phyloP scores from a whole-genome alignment of 148 eudicot genomes.

The Dysphania ambrosioides region DNA sequence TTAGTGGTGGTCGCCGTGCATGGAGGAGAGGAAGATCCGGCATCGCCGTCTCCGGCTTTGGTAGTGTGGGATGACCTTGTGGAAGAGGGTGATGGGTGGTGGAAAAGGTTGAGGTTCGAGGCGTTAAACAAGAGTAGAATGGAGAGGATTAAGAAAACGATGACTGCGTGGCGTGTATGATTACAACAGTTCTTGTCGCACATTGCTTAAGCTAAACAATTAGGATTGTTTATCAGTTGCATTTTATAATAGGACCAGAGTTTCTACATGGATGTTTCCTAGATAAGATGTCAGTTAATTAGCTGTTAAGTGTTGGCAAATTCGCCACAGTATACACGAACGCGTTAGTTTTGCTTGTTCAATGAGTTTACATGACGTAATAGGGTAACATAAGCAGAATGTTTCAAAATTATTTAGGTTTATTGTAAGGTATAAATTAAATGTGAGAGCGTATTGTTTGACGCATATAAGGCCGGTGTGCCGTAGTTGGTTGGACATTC shows the following conservation, averaged over 20 bases:
- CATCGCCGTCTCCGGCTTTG: background rate
- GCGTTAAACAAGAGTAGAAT: slow-evolving; percentile 26
- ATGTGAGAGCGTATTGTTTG: background rate
- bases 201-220: slow-evolving; percentile 10
- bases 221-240: background rate
- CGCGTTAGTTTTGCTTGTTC: slow-evolving; percentile 25
- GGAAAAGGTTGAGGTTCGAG: slow-evolving; percentile 11
- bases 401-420: slow-evolving; percentile 20
- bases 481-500: slow-evolving; percentile 2
- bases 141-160: slow-evolving; percentile 27
- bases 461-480: background rate
- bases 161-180: slow-evolving; percentile 29
- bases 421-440: background rate
- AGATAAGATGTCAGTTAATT: background rate
- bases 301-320: background rate
- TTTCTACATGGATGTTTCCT: background rate
- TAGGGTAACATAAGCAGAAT: slow-evolving; percentile 23
- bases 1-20: slow-evolving; percentile 1
- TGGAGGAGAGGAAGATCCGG: too few relatives aligned
- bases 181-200: slow-evolving; percentile 26
- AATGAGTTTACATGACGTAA: slow-evolving; percentile 10
- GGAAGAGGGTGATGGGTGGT: background rate
- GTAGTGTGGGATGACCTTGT: background rate
- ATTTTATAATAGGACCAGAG: slow-evolving; percentile 1
- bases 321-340: background rate